phyloP scores from a whole-genome alignment of 1,284 basidiomycete species.

The Bjerkandera adusta region DNA sequence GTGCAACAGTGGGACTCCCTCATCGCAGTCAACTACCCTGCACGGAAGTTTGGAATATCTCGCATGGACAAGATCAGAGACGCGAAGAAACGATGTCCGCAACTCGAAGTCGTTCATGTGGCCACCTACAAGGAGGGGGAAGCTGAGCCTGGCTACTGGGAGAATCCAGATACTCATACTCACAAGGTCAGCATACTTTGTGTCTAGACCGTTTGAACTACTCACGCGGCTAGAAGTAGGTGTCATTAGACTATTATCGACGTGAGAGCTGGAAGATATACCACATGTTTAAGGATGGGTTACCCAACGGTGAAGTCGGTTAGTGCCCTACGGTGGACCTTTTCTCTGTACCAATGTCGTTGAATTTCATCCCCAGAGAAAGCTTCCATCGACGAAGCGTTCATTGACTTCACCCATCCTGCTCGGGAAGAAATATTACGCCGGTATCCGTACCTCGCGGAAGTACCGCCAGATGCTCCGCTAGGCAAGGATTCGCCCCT shows the following conservation, averaged over 20 bases:
- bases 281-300: slow-evolving; percentile 77
- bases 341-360: not conserved
- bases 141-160: slow-evolving; percentile 85
- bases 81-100: slow-evolving; percentile 83
- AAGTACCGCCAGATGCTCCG: slow-evolving; percentile 66
- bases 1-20: slow-evolving; percentile 90
- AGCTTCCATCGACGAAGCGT: slow-evolving; percentile 83
- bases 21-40: slow-evolving; percentile 97
- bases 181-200: slow-evolving; percentile 73
- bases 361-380: slow-evolving; percentile 56
- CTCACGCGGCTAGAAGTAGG: slow-evolving; percentile 42
- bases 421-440: slow-evolving; percentile 72
- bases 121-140: slow-evolving; percentile 94
- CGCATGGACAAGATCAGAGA: slow-evolving; percentile 79
- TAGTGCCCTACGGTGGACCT: slow-evolving; percentile 18
- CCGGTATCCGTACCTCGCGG: slow-evolving; percentile 74
- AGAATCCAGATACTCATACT: slow-evolving; percentile 80
- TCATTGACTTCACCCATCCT: slow-evolving; percentile 84
- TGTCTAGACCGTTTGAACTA: not conserved
- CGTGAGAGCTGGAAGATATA: slow-evolving; percentile 90
- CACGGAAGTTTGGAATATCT: slow-evolving; percentile 87
- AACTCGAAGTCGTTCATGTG: slow-evolving; percentile 87
- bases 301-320: slow-evolving; percentile 75
- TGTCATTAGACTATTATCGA: slow-evolving; percentile 93
- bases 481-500: slow-evolving; percentile 79